Percentiles rank a stretch among this genome's conserved stretches.
These are phyloP conservation scores for Endocalyx cinctus DNA, from an alignment of 2,329 filamentous ascomycete genomes.

Conservation along the genomic window DNA sequence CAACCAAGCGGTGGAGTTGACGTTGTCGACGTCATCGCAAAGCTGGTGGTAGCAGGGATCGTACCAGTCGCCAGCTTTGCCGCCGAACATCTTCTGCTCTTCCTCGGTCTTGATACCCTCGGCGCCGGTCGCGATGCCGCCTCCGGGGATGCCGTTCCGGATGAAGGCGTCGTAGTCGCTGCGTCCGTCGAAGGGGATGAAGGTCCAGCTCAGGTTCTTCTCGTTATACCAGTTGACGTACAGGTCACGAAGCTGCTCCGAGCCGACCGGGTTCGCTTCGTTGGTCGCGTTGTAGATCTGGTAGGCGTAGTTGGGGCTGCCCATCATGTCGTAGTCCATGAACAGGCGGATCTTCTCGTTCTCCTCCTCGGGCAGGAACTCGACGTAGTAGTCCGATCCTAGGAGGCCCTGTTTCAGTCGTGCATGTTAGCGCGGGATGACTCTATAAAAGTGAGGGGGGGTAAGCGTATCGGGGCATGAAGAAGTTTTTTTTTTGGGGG, in stretches of 20 bases:
- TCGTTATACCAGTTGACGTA: conserved; percentile 64
- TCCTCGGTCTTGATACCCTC: conserved; percentile 69
- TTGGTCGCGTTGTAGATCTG: conserved; percentile 71
- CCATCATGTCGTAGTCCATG: conserved; percentile 69
- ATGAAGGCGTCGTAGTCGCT: conserved; percentile 80
- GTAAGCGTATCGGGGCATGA: too few species aligned
- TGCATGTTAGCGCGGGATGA: too few species aligned
- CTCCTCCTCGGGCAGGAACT: conserved; percentile 49
- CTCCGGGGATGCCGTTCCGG: conserved; percentile 64
- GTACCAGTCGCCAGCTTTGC: conserved; percentile 56
- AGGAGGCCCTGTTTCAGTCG: conserved; percentile 40
- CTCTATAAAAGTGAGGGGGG: too few species aligned
- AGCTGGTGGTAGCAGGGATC: conserved; percentile 59
- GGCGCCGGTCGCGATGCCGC: conserved; percentile 73
- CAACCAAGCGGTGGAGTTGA: conserved; percentile 57
- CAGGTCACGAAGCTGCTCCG: conserved; percentile 62
- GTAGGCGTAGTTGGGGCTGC: conserved; percentile 61
- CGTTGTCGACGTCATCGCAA: conserved; percentile 54
- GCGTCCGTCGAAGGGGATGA: conserved; percentile 72
- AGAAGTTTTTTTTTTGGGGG: too few species aligned
- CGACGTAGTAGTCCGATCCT: conserved; percentile 59
- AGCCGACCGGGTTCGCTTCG: conserved; percentile 64
- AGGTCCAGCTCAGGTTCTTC: conserved; percentile 60
- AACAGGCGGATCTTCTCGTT: conserved; percentile 60
- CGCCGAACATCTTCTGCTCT: conserved; percentile 66